Percentiles rank a stretch among this genome's conserved stretches.
Conservation (phyloP, 768 basidiomycete species). For the Crucibulum laeve region DNA sequence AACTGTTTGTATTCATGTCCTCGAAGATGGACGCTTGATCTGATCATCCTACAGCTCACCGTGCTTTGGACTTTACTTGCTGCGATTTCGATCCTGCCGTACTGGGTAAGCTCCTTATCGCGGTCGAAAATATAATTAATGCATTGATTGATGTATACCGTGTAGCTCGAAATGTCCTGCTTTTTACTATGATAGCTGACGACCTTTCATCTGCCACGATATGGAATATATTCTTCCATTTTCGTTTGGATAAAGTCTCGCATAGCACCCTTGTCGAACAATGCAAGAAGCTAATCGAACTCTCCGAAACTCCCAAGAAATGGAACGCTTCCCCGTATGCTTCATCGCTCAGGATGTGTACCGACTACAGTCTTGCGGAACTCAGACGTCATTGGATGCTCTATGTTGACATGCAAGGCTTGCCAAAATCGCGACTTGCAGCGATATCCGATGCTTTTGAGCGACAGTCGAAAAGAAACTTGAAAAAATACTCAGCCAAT, state of each 20-base stretch:
- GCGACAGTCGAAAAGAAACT: constrained; percentile 5
- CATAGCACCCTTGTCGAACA: constrained; percentile 18
- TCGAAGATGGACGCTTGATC: no score
- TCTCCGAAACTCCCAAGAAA: constrained; percentile 13
- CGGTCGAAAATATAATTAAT: no score
- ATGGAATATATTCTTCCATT: constrained; percentile 34
- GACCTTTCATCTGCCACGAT: constrained; percentile 8
- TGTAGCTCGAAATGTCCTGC: constrained; percentile 35
- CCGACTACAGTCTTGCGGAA: constrained; percentile 22
- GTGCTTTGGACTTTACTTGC: constrained; percentile 32
- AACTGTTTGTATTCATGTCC: no score
- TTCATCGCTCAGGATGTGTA: constrained; percentile 22
- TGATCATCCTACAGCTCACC: constrained; percentile 10
- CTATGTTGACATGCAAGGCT: constrained; percentile 18
- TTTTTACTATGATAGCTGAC: constrained; percentile 28
- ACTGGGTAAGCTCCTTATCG: constrained; percentile 19
- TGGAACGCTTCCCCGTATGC: constrained; percentile 25
- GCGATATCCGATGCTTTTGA: constrained; percentile 11
- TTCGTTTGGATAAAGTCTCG: constrained; percentile 23
- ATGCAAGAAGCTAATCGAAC: constrained; percentile 21
- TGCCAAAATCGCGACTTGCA: constrained; percentile 7
- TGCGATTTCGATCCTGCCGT: constrained; percentile 33
- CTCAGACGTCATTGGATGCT: constrained; percentile 25
- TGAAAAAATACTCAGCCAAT: constrained; percentile 1
- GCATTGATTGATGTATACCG: no score